These are phyloP conservation scores for Solanum appendiculatum DNA, from an alignment of 257 asterid species.

Conservation along the genomic window DNA sequence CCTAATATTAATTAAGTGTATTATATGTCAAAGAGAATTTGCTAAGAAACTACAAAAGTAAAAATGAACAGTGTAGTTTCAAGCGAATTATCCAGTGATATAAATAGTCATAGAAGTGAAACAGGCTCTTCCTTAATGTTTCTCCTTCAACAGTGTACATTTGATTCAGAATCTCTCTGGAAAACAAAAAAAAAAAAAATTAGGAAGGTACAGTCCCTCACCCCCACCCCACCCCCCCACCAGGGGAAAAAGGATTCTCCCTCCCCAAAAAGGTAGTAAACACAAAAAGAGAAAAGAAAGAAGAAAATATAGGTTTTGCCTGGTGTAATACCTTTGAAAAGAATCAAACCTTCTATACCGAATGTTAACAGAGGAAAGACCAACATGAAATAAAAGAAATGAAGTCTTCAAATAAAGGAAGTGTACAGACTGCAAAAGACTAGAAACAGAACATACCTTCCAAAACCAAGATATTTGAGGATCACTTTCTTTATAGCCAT, in stretches of 20 bases:
- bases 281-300: background rate
- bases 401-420: background rate
- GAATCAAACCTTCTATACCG: background rate
- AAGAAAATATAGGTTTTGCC: background rate
- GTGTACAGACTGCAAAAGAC: background rate
- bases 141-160: background rate
- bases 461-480: constrained; percentile 89
- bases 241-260: background rate
- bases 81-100: background rate
- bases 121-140: background rate
- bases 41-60: background rate
- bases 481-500: constrained; percentile 68
- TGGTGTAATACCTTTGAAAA: background rate
- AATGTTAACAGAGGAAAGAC: background rate
- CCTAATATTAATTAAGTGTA: background rate
- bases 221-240: background rate
- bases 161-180: background rate
- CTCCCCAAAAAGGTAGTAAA: background rate
- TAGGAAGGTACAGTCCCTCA: background rate
- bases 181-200: background rate
- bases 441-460: constrained; percentile 45
- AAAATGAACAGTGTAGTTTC: background rate
- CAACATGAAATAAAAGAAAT: background rate
- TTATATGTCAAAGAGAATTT: background rate
- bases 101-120: background rate